A percentile compares a stretch with the other conserved stretches of the same genome.
These are phyloP conservation scores for Mucor sp. DNA, from an alignment of 371 early-diverging fungal species.

Conservation along the genomic window DNA sequence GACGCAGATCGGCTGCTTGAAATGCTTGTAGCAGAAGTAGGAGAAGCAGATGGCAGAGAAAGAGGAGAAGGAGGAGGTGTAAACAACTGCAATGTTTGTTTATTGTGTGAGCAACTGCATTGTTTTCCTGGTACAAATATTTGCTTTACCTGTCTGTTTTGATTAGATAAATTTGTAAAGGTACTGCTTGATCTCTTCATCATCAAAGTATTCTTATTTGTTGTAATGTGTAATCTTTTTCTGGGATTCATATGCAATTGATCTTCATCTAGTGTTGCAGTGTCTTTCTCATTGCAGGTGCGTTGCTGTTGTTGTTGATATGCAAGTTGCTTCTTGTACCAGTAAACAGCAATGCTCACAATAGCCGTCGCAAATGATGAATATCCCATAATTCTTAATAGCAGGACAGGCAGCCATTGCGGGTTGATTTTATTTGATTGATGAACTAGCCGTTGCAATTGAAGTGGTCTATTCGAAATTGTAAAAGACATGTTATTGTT, in stretches of 20 bases:
- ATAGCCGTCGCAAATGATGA: constrained; percentile 23
- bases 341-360: constrained; percentile 17
- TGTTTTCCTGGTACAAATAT: neutral
- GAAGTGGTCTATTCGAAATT: neutral
- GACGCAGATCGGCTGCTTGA: neutral
- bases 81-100: constrained; percentile 1
- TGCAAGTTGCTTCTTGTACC: constrained; percentile 12
- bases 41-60: neutral
- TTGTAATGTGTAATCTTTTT: constrained; percentile 3
- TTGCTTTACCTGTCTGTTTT: constrained; percentile 2
- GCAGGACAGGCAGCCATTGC: constrained; percentile 3
- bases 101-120: neutral
- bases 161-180: constrained; percentile 7
- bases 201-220: neutral
- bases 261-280: neutral
- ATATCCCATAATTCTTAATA: constrained; percentile 16
- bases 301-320: neutral
- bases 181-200: constrained; percentile 16
- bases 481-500: neutral
- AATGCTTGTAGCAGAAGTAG: neutral
- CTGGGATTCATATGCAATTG: constrained; percentile 5
- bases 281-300: neutral
- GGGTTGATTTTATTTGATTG: constrained; percentile 5
- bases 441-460: constrained; percentile 1
- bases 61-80: constrained; percentile 22